Evolutionary conservation across 108 stramenopile genomes (phyloP), one percentile per base, ranked within the genome.

Genomic region (Epithemia pelagica): DNA sequence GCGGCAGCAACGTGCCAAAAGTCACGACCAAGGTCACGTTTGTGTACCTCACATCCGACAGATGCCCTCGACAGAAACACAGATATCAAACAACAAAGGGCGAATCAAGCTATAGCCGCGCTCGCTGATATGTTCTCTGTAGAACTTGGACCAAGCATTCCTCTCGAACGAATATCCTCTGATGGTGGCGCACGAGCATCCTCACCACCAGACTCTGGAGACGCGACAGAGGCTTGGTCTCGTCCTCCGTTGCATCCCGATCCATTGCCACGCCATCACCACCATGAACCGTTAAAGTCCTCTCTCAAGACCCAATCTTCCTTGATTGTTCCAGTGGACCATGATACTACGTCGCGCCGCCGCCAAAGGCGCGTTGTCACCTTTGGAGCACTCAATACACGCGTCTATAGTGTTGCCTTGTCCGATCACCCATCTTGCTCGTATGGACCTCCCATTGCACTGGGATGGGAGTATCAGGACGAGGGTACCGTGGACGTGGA

Each of bases 371-470:
- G 74, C 24, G 80, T 64, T 29, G 85, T 82, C 0, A 69, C 74
- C 37, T 88, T 88, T 61, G 61, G 72, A n/a, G 67, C 59, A 28
- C 31, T 81, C 1, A 62, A 62, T 30, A 80, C 83, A 27, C 87
- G 87, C 15, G 71, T 78, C 30, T 88, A 80, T 72, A 70, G 70
- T 32, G 68, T 80, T 3, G 75, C 70, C 15, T 33, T 88, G 19
- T 82, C 81, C 21, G 87, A 88, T 61, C 80, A 88, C 74, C 87
- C 87, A 8, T 70, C 74, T 32, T 80, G 79, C 24, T 78, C 79
- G 0, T 72, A 32, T 54, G 87, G 87, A n/a, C 78, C 78, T 0
- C 87, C 87, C 3, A 64, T 84, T 1, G 66, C 74, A 22, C 70
- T 88, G 22, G 80, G 72, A 21, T 88, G 87, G 87, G 65, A 78